Evolutionary conservation across 192 early-diverging fungal species (phyloP), one percentile per base, ranked within the genome.

Genomic region (Coemansia sp.): DNA sequence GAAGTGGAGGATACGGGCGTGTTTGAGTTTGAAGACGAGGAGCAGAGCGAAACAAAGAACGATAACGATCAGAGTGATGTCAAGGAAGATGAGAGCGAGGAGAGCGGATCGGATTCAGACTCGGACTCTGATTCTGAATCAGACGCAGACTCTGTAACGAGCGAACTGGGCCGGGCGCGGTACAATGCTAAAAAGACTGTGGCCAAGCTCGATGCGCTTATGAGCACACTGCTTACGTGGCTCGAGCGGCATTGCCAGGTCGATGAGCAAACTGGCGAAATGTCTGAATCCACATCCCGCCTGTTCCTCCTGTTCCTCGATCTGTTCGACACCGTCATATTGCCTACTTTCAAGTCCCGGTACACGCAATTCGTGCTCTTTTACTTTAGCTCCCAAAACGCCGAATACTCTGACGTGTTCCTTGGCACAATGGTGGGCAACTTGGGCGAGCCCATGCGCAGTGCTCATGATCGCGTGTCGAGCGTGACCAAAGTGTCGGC

Each of bases 291-390:
- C 0, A 67, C 78, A 28, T 66, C 74, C 21, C 84, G 88, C 23
- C 69, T 94, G 14, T 94, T 90, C 59, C 57, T 85, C 17, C 71
- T 78, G 11, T 70, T 96, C 37, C 66, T 97, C 14, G 85, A 87
- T 20, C 83, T 94, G 25, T 98, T 97, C 71, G 88, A 90, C 57
- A 75, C 85, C 19, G 83, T 85, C 2, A 83, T 96, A 21, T 68
- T 97, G 19, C 87, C 90, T 2, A 98, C 95, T 0, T 90, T 94
- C 69, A 90, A 90, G 62, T 91, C 91, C 44, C 87, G 93, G 31
- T 93, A 94, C 75, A 91, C 90, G 7, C 96, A 98, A 73, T 98
- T 97, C 59, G 62, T 96, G 21, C 69, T 94, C 22, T 98, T 97
- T 65, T 94, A 93, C 75, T 82, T 86, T 26, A 85, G 88, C 42